Evolutionary conservation across 495 filamentous ascomycete species (phyloP), one percentile per base, ranked within the genome.

Genomic region (Penicillium dipodomyicola): DNA sequence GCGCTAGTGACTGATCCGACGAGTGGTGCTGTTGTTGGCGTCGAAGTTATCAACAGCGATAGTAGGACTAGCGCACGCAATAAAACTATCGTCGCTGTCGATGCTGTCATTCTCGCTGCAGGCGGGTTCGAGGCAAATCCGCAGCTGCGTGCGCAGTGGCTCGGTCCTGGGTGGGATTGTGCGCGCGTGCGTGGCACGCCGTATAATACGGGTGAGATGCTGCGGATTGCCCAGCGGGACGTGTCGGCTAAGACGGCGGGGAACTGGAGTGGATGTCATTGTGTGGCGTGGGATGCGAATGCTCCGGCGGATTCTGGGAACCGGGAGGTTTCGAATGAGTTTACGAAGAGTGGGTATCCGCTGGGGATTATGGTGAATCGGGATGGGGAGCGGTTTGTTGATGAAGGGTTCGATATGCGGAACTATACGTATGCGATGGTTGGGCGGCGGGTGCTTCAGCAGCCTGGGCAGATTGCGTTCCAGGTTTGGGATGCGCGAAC

Each of bases 341-440:
- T 78, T 62, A 88, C 85, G 6, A 88, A 87, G 58, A 82, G 77
- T 15, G 85, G 85, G 4, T 88, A 87, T 54, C 85, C 85, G 3
- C 69, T 88, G 0, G 85, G 84, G 1, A 51, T 88, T 5, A 86
- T 85, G 80, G 47, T 87, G 12, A 87, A 88, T 52, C 48, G 65
- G 1, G 59, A 79, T 1, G 85, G 85, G 1, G 64, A 75, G 30
- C 67, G 84, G 14, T 87, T 87, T 59, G 81, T 87, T 2, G 84
- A 88, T 60, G 84, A 88, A 57, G 84, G 84, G 5, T 60, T 75
- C 12, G 84, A 87, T 62, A 63, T 84, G 52, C 72, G 84, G 6
- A 87, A 87, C 59, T 87, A 79, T 59, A 87, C 84, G 0, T 87
- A 87, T 56, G 84, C 84, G 40, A 78, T 78, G 56, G 81, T 86